Evolutionary conservation across 2,329 filamentous ascomycete genomes (phyloP).

Genomic region (Emergomyces orientalis): DNA sequence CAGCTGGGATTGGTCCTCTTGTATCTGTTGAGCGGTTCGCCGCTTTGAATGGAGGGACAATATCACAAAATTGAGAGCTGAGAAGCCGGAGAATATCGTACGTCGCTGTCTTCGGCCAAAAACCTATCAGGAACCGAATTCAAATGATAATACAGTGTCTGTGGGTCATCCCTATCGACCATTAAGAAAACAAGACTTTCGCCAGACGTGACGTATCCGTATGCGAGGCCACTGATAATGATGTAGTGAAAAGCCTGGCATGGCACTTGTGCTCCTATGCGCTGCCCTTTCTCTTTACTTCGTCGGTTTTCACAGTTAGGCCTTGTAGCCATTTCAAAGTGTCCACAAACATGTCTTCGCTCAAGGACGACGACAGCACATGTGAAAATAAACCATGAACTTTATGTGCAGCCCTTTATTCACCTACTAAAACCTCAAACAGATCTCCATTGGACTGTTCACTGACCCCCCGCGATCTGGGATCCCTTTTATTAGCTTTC

Average conservation of each 20-base stretch:
- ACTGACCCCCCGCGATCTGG: not conserved
- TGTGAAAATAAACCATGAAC: not conserved
- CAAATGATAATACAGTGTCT: conserved; percentile 3
- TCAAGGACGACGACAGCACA: not conserved
- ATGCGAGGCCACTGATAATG: not conserved
- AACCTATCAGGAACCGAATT: not conserved
- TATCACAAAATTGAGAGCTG: not conserved
- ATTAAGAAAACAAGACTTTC: not conserved
- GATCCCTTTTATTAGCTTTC: not conserved
- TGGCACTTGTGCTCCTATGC: not conserved
- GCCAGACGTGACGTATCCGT: conserved; percentile 1
- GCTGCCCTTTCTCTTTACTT: not conserved
- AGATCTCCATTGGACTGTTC: not conserved
- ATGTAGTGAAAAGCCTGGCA: conserved; percentile 1
- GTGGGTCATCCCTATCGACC: not conserved
- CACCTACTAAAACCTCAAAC: not conserved
- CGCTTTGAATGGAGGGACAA: not conserved
- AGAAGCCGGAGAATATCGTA: not conserved
- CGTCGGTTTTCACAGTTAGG: no score
- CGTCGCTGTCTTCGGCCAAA: not conserved
- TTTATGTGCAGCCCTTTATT: conserved; percentile 5
- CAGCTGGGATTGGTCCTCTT: not conserved
- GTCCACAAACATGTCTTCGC: not conserved
- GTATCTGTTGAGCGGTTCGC: not conserved
- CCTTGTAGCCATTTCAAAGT: not conserved